Conservation (phyloP, 1,284 basidiomycete species). For the Malassezia globosa region DNA sequence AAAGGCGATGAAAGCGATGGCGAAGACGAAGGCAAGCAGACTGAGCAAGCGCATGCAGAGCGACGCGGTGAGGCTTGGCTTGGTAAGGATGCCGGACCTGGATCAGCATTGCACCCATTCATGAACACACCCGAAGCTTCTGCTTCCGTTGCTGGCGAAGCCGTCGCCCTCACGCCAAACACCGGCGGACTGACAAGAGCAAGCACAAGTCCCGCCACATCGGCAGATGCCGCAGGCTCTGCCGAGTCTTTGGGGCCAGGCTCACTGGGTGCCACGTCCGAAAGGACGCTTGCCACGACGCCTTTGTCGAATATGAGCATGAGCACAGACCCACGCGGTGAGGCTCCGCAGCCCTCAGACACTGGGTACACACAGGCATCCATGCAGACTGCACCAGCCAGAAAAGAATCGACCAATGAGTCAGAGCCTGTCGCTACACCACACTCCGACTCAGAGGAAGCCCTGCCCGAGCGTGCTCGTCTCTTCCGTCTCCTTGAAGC, state of each 20-base stretch:
- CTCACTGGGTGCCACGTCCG: neutral
- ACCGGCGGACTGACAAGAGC: neutral
- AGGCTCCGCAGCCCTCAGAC: neutral
- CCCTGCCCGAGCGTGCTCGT: conserved; percentile 33
- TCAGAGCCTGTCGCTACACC: neutral
- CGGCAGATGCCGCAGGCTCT: neutral
- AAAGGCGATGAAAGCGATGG: conserved; percentile 57
- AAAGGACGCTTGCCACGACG: neutral
- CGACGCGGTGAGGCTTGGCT: conserved; percentile 8
- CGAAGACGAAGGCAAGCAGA: conserved; percentile 9
- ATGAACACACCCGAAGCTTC: neutral
- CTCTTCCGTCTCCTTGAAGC: conserved; percentile 76
- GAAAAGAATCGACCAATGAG: too few relatives aligned
- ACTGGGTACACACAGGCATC: neutral
- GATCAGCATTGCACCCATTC: neutral
- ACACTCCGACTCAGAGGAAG: neutral
- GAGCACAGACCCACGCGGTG: neutral
- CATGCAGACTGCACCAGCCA: neutral
- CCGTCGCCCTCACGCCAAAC: neutral
- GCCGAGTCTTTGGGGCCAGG: neutral
- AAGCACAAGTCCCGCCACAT: neutral
- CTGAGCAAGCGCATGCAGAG: conserved; percentile 1
- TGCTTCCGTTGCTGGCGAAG: neutral
- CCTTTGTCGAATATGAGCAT: neutral
- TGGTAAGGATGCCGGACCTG: neutral